Percentiles rank a stretch among this genome's conserved stretches.
These are phyloP conservation scores for Fusarium papillatum DNA, from an alignment of 2,329 filamentous ascomycete species.

Conservation along the genomic window DNA sequence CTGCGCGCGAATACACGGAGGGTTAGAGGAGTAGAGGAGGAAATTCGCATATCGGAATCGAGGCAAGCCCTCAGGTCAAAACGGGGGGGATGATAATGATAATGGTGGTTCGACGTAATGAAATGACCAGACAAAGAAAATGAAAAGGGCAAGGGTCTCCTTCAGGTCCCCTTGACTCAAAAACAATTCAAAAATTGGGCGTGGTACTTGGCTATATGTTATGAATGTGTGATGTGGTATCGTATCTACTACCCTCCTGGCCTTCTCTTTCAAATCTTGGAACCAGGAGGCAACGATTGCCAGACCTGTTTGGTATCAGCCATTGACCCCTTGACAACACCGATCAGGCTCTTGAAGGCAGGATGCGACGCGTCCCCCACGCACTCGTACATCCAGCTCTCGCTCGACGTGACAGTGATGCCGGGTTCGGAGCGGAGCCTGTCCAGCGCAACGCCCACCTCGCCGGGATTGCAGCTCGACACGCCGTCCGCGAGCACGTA, in stretches of 20 bases:
- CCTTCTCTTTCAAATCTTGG: constrained; percentile 61
- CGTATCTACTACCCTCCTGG: neutral
- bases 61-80: constrained; percentile 2
- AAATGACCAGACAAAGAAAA: constrained; percentile 17
- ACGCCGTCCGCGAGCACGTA: constrained; percentile 93
- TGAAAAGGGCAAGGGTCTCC: constrained; percentile 9
- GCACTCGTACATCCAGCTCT: constrained; percentile 91
- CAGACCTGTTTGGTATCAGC: constrained; percentile 79
- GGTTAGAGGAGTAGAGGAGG: constrained; percentile 31
- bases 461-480: constrained; percentile 86
- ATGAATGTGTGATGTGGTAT: constrained; percentile 3
- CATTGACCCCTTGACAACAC: constrained; percentile 83
- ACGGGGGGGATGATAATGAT: constrained; percentile 17
- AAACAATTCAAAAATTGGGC: constrained; percentile 13
- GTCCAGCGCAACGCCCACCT: constrained; percentile 84
- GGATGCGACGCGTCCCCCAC: constrained; percentile 83
- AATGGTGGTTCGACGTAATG: constrained; percentile 31
- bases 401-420: constrained; percentile 85
- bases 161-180: neutral
- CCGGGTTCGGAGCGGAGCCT: constrained; percentile 79
- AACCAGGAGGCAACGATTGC: constrained; percentile 70
- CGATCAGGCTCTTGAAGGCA: constrained; percentile 81
- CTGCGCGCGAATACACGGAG: neutral
- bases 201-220: constrained; percentile 7
- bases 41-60: constrained; percentile 21